Base-by-base conservation (phyloP, 352 stramenopile genomes). In the Phytopythium delawarense region DNA sequence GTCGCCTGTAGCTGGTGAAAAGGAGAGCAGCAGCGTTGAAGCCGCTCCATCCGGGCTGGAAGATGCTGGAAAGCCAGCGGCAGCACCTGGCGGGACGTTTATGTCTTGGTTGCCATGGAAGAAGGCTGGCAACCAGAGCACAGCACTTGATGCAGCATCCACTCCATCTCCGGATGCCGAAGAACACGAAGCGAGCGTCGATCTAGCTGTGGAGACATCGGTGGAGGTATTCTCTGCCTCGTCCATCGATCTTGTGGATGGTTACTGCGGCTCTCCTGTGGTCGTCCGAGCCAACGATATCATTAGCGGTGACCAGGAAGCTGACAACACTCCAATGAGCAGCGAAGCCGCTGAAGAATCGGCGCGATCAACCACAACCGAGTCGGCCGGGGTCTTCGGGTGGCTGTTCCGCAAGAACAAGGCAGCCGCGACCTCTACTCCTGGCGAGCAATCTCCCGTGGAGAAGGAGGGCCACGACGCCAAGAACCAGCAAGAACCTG, bases 71-170 rank as follows among this genome's bases (percentile, higher is more conserved):
- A 59, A 39, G 54, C 37, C 54, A 16, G 35, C 18, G n/a, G 13
- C 52, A 12, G 52, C 32, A 0, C 2, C 46, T 34, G 23, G 30
- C 2, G 50, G 50, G 15, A 25, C 50, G 54, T 59, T 48, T n/a
- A 59, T 45, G 54, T 59, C 54, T 2, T 59, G 54, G 54, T 12
- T 59, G 9, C 54, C 54, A 23, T 59, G 54, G 54, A 48, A 23
- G 25, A 59, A 51, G 16, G 21, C 54, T 21, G 37, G 37, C 13
- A 25, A 12, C 21, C 7, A 37, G 4, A 18, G 7, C n/a, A 4
- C 54, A 59, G 21, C 40, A 11, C 21, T 11, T 16, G 34, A 30
- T 23, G 35, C 7, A 4, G 15, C 21, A 5, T 7, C 20, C 34
- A 15, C 23, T 5, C 16, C 37, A 25, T 15, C 21, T 23, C 4